Evolutionary conservation across 768 basidiomycete species (phyloP).

Genomic region (Mycena rosella): DNA sequence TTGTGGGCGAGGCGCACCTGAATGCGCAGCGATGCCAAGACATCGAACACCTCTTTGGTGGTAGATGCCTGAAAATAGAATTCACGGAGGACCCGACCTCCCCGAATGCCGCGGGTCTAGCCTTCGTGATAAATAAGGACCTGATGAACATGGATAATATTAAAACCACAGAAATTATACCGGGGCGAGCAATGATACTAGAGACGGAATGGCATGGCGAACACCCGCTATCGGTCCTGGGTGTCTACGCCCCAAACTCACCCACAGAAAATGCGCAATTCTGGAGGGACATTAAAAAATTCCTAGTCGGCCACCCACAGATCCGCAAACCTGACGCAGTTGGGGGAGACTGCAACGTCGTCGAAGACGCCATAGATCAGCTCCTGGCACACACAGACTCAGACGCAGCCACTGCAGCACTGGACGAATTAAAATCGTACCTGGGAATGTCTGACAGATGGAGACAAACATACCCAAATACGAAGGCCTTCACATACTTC

Average conservation of each 20-base stretch:
- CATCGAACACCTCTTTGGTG: too few species aligned
- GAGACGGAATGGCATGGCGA: slow-evolving; percentile 36
- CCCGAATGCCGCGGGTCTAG: too few species aligned
- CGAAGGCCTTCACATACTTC: slow-evolving; percentile 45
- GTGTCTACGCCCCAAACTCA: slow-evolving; percentile 52
- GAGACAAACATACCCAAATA: slow-evolving; percentile 41
- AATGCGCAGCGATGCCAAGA: too few species aligned
- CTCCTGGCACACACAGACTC: slow-evolving; percentile 45
- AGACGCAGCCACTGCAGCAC: slow-evolving; percentile 9
- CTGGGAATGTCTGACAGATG: slow-evolving; percentile 48
- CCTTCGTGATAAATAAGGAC: not conserved
- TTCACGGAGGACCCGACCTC: too few species aligned
- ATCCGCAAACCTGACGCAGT: slow-evolving; percentile 48
- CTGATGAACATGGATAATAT: not conserved
- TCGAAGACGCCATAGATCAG: slow-evolving; percentile 53
- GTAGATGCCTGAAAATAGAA: too few species aligned
- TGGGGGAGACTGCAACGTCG: slow-evolving; percentile 58
- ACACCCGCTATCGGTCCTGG: slow-evolving; percentile 43
- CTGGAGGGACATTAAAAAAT: slow-evolving; percentile 42
- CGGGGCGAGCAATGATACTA: slow-evolving; percentile 9
- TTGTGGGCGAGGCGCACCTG: too few species aligned
- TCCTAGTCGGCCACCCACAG: slow-evolving; percentile 18
- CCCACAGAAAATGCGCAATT: slow-evolving; percentile 43
- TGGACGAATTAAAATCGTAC: slow-evolving; percentile 38
- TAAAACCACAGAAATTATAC: not conserved